Evolutionary conservation across 208 protist genomes (phyloP), one percentile per base, ranked within the genome.

Genomic region (Trypanosomatidae sp.): DNA sequence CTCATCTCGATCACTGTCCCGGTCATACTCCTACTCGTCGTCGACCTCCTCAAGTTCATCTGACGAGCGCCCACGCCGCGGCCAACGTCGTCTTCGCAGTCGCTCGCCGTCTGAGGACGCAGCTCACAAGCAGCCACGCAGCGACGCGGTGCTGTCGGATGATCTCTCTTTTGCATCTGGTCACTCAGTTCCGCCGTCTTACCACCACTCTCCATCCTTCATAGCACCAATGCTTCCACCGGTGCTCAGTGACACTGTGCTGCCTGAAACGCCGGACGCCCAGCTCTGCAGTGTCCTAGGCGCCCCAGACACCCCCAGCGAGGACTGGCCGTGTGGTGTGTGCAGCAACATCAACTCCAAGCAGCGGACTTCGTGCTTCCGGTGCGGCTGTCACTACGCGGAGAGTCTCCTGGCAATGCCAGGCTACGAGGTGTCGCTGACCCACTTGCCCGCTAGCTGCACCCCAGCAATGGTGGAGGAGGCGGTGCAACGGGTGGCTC

Each of bases 331-430:
- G n/a, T 96, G 91, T 67, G 85, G 84, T 15, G 86, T 96, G 39
- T 96, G 91, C 77, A 92, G 89, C 73, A 96, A 96, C 68, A 82
- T 83, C 55, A 96, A 96, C 74, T 93, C 89, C 0, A 50, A 70
- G 52, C 73, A 88, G 68, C 89, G 91, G 8, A 69, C 80, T 30
- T 73, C 69, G 30, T 96, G 91, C 77, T 94, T 85, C 64, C 82
- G 91, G 28, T 96, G 91, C 76, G 80, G 79, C 43, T 81, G 79
- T 17, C 30, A 55, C 50, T 92, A 87, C 66, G 58, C 66, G 8
- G 74, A 84, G 22, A 89, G 78, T 59, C 46, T 81, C 17, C 74
- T 73, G 19, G 80, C 85, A 30, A 76, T 62, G 15, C 88, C 88
- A 12, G 80, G 72, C 50, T 72, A 72, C 13, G 88, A 93, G 77